Evolutionary conservation across 257 asterid genomes (phyloP).

Genomic region (Capsicum rhomboideum): DNA sequence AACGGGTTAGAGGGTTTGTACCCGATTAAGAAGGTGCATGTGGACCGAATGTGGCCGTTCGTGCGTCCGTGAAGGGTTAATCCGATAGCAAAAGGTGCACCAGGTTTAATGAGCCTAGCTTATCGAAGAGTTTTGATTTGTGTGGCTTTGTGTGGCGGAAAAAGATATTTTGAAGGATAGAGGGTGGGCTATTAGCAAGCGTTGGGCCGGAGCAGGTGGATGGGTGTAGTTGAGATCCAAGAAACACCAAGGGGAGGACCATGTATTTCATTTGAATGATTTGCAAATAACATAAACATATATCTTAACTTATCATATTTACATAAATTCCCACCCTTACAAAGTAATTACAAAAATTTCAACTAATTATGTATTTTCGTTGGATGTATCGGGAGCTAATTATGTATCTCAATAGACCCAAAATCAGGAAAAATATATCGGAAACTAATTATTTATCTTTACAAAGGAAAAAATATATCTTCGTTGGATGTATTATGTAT

Average conservation of each 20-base stretch:
- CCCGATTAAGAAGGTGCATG: neutral
- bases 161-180: conserved; percentile 32
- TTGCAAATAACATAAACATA: too few species aligned
- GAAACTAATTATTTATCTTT: too few species aligned
- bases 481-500: too few species aligned
- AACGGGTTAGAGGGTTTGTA: conserved; percentile 12
- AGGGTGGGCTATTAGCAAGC: conserved; percentile 22
- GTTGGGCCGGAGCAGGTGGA: conserved; percentile 32
- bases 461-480: too few species aligned
- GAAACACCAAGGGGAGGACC: conserved; percentile 27
- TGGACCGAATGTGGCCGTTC: neutral
- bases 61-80: conserved; percentile 14
- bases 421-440: too few species aligned
- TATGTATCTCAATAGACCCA: too few species aligned
- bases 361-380: too few species aligned
- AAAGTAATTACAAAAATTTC: too few species aligned
- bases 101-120: conserved; percentile 3
- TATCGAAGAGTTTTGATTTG: conserved; percentile 12
- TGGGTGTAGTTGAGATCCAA: conserved; percentile 30
- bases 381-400: too few species aligned
- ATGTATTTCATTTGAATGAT: conserved; percentile 26
- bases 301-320: too few species aligned
- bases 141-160: conserved; percentile 17
- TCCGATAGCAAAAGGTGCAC: conserved; percentile 8
- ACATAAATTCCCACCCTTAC: too few species aligned